A percentile compares a stretch with the other conserved stretches of the same genome.
These are phyloP conservation scores for Haematococcus sp. DNA, from an alignment of 139 green algal species.

Conservation along the genomic window DNA sequence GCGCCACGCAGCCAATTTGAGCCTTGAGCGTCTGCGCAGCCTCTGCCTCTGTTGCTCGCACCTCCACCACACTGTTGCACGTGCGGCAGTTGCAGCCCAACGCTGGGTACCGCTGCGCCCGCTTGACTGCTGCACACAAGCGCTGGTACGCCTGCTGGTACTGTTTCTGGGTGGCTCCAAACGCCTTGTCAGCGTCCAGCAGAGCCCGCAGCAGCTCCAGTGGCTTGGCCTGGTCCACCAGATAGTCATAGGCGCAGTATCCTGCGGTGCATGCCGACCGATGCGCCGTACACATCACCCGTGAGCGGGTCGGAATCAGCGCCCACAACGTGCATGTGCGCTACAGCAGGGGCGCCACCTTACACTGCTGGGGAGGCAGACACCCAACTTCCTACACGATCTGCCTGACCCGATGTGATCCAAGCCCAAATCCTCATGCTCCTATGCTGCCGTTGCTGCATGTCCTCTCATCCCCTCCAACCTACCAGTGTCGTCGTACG, in stretches of 20 bases:
- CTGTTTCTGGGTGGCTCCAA: constrained; percentile 20
- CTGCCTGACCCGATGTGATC: too few species aligned
- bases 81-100: constrained; percentile 41
- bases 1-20: constrained; percentile 33
- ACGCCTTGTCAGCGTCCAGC: constrained; percentile 28
- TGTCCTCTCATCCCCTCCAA: too few species aligned
- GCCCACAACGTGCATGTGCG: too few species aligned
- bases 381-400: too few species aligned
- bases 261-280: constrained; percentile 17
- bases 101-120: constrained; percentile 36
- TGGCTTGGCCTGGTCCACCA: constrained; percentile 35
- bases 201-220: constrained; percentile 25
- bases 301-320: too few species aligned
- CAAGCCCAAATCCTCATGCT: too few species aligned
- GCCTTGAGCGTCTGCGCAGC: constrained; percentile 17
- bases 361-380: too few species aligned
- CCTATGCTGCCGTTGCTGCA: too few species aligned
- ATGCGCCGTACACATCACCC: too few species aligned
- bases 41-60: constrained; percentile 32
- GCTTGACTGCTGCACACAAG: constrained; percentile 33
- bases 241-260: constrained; percentile 36
- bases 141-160: constrained; percentile 30
- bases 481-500: constrained; percentile 15
- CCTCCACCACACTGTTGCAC: constrained; percentile 41
- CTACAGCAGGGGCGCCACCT: too few species aligned